phyloP scores from a whole-genome alignment of 345 rosid species.

The Citrus cavaleriei region DNA sequence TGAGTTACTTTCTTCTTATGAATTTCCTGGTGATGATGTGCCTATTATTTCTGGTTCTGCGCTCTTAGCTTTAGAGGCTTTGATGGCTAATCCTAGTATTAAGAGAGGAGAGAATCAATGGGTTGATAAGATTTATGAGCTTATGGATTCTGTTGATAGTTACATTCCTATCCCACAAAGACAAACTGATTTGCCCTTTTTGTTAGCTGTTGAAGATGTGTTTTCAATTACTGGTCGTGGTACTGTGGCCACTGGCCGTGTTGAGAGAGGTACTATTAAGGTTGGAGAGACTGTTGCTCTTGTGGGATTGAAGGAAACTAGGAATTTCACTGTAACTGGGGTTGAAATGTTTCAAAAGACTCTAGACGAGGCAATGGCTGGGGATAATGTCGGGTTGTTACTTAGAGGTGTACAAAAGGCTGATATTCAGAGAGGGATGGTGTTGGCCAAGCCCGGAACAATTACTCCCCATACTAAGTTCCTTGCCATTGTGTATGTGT shows the following conservation, averaged over 20 bases:
- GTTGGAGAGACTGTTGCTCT: constrained; percentile 76
- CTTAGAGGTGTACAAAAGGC: constrained; percentile 84
- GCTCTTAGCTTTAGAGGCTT: constrained; percentile 71
- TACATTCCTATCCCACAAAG: constrained; percentile 83
- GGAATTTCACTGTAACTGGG: constrained; percentile 68
- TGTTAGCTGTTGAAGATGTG: constrained; percentile 87
- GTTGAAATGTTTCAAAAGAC: constrained; percentile 92
- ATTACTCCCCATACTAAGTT: constrained; percentile 83
- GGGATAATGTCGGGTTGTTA: constrained; percentile 88
- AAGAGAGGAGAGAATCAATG: constrained; percentile 79
- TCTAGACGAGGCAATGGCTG: constrained; percentile 86
- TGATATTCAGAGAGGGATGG: constrained; percentile 97
- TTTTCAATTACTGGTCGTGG: constrained; percentile 93
- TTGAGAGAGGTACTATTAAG: constrained; percentile 78
- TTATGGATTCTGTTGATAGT: constrained; percentile 84
- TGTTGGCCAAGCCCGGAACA: constrained; percentile 78
- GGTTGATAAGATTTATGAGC: constrained; percentile 90
- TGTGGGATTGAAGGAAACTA: constrained; percentile 85
- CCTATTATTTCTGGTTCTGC: constrained; percentile 89
- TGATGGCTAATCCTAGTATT: constrained; percentile 60
- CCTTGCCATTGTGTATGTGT: constrained; percentile 68
- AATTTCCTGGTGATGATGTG: constrained; percentile 82
- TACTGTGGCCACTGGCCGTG: constrained; percentile 85
- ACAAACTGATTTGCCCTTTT: constrained; percentile 79
- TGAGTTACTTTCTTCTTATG: constrained; percentile 76